These are phyloP conservation scores for Crithidia expoeki DNA, from an alignment of 208 protist genomes.

Conservation along the genomic window DNA sequence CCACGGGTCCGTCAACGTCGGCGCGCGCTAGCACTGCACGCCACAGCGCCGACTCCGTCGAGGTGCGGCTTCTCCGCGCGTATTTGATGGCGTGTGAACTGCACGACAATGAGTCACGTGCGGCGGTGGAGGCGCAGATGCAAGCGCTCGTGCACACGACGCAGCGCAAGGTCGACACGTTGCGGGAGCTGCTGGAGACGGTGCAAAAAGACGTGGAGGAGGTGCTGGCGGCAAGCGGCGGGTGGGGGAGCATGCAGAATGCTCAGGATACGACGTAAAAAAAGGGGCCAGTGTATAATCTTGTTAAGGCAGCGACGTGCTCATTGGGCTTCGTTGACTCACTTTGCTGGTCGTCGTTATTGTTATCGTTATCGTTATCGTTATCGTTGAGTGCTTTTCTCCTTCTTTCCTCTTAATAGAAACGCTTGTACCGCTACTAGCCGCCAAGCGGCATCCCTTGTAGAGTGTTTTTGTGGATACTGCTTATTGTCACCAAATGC, in stretches of 20 bases:
- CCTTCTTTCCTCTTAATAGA: too few species aligned
- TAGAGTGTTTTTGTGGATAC: too few species aligned
- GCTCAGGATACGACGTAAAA: background rate
- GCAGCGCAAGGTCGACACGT: slow-evolving; percentile 28
- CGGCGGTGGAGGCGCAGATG: slow-evolving; percentile 46
- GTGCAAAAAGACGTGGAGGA: slow-evolving; percentile 53
- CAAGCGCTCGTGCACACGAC: slow-evolving; percentile 28
- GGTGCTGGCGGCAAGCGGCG: slow-evolving; percentile 31
- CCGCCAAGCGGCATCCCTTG: too few species aligned
- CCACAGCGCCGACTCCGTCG: slow-evolving; percentile 44
- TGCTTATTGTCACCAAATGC: too few species aligned
- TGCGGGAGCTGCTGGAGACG: slow-evolving; percentile 45
- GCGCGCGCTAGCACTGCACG: slow-evolving; percentile 57
- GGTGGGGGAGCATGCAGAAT: slow-evolving; percentile 9
- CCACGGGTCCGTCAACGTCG: slow-evolving; percentile 37
- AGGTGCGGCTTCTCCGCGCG: slow-evolving; percentile 44
- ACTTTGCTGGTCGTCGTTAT: background rate
- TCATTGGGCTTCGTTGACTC: background rate
- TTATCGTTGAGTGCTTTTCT: background rate
- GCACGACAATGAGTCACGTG: slow-evolving; percentile 32
- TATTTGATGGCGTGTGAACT: slow-evolving; percentile 50
- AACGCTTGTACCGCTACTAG: too few species aligned
- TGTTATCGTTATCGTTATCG: background rate
- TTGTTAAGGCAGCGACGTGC: too few species aligned
- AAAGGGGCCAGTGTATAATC: too few species aligned